Evolutionary conservation across 192 early-diverging fungal genomes (phyloP).

Genomic region (Borealophlyctis nickersoniae): DNA sequence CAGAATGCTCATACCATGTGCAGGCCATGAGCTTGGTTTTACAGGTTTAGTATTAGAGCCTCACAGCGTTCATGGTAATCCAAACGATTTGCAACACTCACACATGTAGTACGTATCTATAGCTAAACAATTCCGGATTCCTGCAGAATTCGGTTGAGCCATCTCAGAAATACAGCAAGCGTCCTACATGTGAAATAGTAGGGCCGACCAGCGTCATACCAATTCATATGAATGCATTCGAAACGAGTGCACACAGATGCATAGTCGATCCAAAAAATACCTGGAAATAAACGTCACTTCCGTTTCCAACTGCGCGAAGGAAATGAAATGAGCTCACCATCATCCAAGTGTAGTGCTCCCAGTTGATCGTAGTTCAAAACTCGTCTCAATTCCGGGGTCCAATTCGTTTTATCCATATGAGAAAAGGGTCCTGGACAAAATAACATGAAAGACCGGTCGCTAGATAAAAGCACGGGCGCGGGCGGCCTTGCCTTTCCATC

Average conservation of each 20-base stretch:
- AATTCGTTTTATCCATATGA: conserved; percentile 34
- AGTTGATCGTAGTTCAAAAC: conserved; percentile 71
- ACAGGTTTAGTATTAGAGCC: background rate
- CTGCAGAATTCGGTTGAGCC: conserved; percentile 29
- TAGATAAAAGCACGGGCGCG: conserved; percentile 58
- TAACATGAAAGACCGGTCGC: background rate
- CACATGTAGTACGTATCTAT: conserved; percentile 70
- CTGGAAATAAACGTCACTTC: conserved; percentile 13
- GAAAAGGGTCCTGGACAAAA: conserved; percentile 29
- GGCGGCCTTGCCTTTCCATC: conserved; percentile 80
- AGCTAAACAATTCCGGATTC: conserved; percentile 74
- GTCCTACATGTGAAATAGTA: too few relatives aligned
- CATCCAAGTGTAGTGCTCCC: conserved; percentile 63
- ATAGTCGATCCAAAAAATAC: conserved; percentile 88
- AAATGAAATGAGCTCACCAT: conserved; percentile 45
- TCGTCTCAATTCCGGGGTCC: conserved; percentile 68
- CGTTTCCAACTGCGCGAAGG: background rate
- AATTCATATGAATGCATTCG: conserved; percentile 86
- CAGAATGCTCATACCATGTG: too few relatives aligned
- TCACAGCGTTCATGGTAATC: conserved; percentile 8
- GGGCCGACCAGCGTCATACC: conserved; percentile 21
- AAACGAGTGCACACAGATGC: conserved; percentile 75
- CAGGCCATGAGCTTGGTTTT: background rate
- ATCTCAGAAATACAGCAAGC: too few relatives aligned
- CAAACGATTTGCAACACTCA: conserved; percentile 40